Evolutionary conservation across 495 filamentous ascomycete species (phyloP), one percentile per base, ranked within the genome.

Genomic region (Talaromyces liani): DNA sequence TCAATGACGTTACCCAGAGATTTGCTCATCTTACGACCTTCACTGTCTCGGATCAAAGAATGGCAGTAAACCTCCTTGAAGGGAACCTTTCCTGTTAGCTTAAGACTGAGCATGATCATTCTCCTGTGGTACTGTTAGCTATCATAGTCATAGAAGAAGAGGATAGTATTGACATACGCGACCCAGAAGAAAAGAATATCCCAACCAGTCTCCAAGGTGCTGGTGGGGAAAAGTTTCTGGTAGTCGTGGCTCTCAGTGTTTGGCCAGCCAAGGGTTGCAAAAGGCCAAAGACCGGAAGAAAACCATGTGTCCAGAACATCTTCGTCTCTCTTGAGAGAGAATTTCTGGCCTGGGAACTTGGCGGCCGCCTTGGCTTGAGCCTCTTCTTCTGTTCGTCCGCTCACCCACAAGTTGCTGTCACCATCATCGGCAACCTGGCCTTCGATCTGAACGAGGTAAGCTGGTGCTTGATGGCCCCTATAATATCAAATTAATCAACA

Each of bases 181-280:
- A 92, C 87, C 90, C 90, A 93, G 85, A 92, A 92, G 80, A 90
- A 88, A 10, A 93, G 75, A 68, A 93, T 93, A 75, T 93, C 88
- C 90, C 89, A 92, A 20, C 90, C 90, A 14, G 90, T 92, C 72
- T 93, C 90, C 58, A 93, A 75, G 55, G 91, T 76, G 63, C 82
- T 85, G 8, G 88, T 92, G 16, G 90, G 89, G 74, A 88, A 92
- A 63, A 91, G 77, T 58, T 85, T 85, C 74, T 85, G 79, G 57
- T 88, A 72, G 69, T 91, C 88, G 60, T 79, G 73, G 10, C 82
- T 87, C 68, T 89, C 75, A 20, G 61, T 27, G 54, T 85, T 79
- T 58, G 90, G 90, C 90, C 90, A 93, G n/a, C 90, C 90, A 36
- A 92, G 80, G 34, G 87, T 91, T 25, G 85, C 86, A 78, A 91